Evolutionary conservation across 192 early-diverging fungal genomes (phyloP), one percentile per base, ranked within the genome.

Genomic region (Jimgerdemannia lactiflua): DNA sequence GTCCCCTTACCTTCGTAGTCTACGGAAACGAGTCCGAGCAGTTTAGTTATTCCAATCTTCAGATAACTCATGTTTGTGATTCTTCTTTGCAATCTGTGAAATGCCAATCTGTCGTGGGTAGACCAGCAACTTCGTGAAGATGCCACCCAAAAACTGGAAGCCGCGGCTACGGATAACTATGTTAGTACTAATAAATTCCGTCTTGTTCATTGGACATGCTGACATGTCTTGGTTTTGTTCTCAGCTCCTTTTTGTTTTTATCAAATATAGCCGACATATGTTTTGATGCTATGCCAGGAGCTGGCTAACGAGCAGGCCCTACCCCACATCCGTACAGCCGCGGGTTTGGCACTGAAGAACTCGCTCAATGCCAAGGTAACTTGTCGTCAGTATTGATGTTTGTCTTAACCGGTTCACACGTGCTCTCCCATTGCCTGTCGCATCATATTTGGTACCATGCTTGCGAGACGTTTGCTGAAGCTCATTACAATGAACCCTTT

Each of bases 281-380:
- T 86, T 69, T 79, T 90, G 49, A 86, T 90, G 75, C 86, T 98
- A 42, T 87, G 87, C 72, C 91, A 93, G 76, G 95, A 96, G 81
- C 91, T 99, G 41, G 86, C 88, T 39, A 95, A 91, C 75, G 96
- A 97, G 78, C 83, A 84, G 74, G 86, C 83, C 69, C 80, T 84
- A 49, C 74, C 86, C 14, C 71, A 82, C 42, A 91, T 95, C 81
- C 92, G 97, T 74, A 84, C 84, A 42, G 89, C 92, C 19, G 96
- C 97, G 42, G 98, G 94, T 83, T 82, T 99, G 72, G 92, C 92
- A 64, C 83, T 99, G 75, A 99, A 99, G 89, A 99, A 99, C 83
- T 84, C 94, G 65, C 82, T 99, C 73, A 85, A 88, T 7, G 93
- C 95, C 71, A 95, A 93, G 88, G 96, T 94, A 87, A 75, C 42